Percentiles rank a stretch among this genome's conserved stretches.
These are phyloP conservation scores for Apiotrichum gracile DNA, from an alignment of 1,284 basidiomycete genomes.

Conservation along the genomic window DNA sequence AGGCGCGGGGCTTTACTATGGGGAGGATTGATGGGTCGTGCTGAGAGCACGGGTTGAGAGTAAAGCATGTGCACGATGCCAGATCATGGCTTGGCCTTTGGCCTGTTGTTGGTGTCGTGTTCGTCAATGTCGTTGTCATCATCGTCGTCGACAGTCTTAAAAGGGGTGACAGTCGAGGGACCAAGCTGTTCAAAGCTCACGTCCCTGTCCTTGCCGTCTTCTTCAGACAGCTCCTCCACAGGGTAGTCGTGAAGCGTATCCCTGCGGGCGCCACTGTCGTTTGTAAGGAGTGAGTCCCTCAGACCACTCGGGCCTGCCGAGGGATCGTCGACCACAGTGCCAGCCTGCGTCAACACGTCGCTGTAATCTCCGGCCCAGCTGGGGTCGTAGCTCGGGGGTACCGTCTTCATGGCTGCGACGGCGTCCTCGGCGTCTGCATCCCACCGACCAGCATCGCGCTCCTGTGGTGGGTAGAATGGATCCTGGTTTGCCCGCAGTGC, in stretches of 20 bases:
- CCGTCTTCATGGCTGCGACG: neutral
- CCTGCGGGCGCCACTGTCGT: neutral
- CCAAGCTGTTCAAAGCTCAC: no score
- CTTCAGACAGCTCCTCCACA: neutral
- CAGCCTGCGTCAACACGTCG: neutral
- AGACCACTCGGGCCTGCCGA: neutral
- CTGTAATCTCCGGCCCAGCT: neutral
- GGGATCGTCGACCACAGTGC: neutral
- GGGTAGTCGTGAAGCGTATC: neutral
- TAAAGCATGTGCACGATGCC: no score
- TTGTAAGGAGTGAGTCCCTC: neutral
- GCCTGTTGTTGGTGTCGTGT: no score
- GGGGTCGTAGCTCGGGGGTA: neutral
- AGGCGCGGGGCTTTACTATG: neutral
- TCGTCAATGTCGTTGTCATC: neutral
- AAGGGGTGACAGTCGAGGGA: no score
- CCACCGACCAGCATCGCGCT: neutral
- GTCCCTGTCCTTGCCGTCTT: neutral
- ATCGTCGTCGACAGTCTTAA: neutral
- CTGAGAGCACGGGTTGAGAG: no score
- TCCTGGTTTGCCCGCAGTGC: neutral
- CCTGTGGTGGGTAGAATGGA: neutral
- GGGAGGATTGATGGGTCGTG: no score
- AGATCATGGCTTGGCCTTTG: no score
- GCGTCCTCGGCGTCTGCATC: neutral